phyloP scores from a whole-genome alignment of 2,329 filamentous ascomycete species.

The Conoideocrella luteorostrata region DNA sequence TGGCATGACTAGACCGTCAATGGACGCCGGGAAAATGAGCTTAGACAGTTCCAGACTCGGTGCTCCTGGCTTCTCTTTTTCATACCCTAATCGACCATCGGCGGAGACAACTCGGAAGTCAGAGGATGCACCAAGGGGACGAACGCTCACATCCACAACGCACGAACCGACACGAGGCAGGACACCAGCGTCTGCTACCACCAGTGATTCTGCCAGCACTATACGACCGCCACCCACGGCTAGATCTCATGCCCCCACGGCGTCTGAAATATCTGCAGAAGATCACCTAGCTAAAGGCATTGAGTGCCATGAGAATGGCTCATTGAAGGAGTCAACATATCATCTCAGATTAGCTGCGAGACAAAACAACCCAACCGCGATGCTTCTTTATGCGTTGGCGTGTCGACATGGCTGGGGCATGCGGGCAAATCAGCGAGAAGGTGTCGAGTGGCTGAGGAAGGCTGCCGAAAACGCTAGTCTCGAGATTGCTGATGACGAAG shows the following conservation, averaged over 20 bases:
- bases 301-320: slow-evolving; percentile 79
- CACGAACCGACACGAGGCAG: slow-evolving; percentile 35
- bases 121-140: slow-evolving; percentile 43
- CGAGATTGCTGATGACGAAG: slow-evolving; percentile 78
- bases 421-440: slow-evolving; percentile 84
- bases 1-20: slow-evolving; percentile 36
- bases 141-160: slow-evolving; percentile 29
- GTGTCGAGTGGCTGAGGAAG: slow-evolving; percentile 84
- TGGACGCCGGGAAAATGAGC: slow-evolving; percentile 45
- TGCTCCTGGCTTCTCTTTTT: slow-evolving; percentile 35
- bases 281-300: slow-evolving; percentile 90
- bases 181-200: slow-evolving; percentile 41
- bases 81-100: slow-evolving; percentile 39
- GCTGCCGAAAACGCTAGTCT: slow-evolving; percentile 78
- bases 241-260: slow-evolving; percentile 44
- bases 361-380: slow-evolving; percentile 81
- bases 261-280: slow-evolving; percentile 70
- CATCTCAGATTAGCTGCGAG: slow-evolving; percentile 85
- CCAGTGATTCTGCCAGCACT: slow-evolving; percentile 50
- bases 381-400: slow-evolving; percentile 92
- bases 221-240: slow-evolving; percentile 35
- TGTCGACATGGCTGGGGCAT: slow-evolving; percentile 98
- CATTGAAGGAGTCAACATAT: slow-evolving; percentile 89
- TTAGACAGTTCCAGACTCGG: slow-evolving; percentile 35
- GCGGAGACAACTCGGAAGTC: slow-evolving; percentile 37